Conservation (phyloP, 2,329 filamentous ascomycete genomes). For the Aaosphaeria pasadenensis region DNA sequence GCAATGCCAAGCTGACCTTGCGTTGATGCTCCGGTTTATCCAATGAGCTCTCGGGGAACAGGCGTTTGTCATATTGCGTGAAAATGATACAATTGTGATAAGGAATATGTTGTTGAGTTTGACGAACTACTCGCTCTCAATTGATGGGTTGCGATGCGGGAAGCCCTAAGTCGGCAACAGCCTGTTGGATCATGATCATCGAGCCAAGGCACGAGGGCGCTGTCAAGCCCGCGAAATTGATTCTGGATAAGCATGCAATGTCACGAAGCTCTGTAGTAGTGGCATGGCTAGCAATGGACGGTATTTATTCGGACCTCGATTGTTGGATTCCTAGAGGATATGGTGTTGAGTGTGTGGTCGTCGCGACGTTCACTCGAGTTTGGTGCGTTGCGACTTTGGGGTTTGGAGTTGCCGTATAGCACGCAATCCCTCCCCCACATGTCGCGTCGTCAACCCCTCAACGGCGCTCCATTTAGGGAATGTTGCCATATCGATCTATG, state of each 20-base stretch:
- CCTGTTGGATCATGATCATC: neutral
- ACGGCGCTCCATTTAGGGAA: neutral
- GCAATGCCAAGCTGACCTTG: neutral
- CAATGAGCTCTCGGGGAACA: no score
- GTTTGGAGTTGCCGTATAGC: slow-evolving; percentile 4
- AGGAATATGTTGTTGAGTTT: neutral
- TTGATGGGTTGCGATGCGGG: neutral
- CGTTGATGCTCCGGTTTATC: neutral
- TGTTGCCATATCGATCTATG: neutral
- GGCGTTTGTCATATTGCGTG: slow-evolving; percentile 8
- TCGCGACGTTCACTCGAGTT: neutral
- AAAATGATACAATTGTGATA: slow-evolving; percentile 13
- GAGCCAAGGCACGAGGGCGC: neutral
- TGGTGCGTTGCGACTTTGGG: neutral
- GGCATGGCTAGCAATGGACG: neutral
- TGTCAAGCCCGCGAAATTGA: neutral
- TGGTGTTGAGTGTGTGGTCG: neutral
- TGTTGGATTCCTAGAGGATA: neutral
- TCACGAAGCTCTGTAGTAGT: neutral
- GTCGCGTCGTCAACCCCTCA: slow-evolving; percentile 12
- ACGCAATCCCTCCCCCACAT: slow-evolving; percentile 21
- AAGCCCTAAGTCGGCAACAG: no score
- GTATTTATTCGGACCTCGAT: neutral
- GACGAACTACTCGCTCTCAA: neutral
- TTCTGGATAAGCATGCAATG: neutral